A percentile compares a stretch with the other conserved stretches of the same genome.
Conservation (phyloP, 768 basidiomycete genomes). For the Tricholoma flavovirens region DNA sequence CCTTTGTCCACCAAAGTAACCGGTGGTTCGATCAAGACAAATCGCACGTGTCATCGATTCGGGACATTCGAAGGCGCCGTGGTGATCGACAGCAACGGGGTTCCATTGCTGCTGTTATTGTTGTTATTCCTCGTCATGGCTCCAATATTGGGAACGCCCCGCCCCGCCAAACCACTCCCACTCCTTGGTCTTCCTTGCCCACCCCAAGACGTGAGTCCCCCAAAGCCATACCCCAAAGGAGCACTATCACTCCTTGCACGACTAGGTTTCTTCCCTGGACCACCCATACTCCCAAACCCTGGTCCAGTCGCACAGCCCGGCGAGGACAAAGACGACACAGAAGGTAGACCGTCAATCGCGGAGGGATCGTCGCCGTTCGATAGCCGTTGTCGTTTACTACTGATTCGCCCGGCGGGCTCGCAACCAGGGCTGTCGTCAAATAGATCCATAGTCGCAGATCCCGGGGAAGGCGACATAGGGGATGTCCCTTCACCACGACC, state of each 20-base stretch:
- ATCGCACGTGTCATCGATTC: conserved; percentile 4
- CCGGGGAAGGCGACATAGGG: conserved; percentile 35
- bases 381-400: conserved; percentile 51
- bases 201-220: conserved; percentile 19
- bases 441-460: conserved; percentile 38
- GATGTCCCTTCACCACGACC: conserved; percentile 27
- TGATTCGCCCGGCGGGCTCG: conserved; percentile 25
- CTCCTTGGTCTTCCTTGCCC: conserved; percentile 41
- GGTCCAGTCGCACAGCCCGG: conserved; percentile 23
- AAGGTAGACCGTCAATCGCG: conserved; percentile 16
- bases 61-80: conserved; percentile 22
- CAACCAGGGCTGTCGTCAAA: conserved; percentile 32
- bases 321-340: conserved; percentile 27
- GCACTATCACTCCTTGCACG: conserved; percentile 68
- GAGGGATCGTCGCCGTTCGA: conserved; percentile 26
- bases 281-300: conserved; percentile 15
- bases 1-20: neutral
- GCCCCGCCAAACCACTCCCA: conserved; percentile 41
- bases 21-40: neutral
- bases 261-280: conserved; percentile 34
- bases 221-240: conserved; percentile 51
- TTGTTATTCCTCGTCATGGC: conserved; percentile 24
- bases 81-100: conserved; percentile 26
- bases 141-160: conserved; percentile 35
- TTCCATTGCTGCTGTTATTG: conserved; percentile 14